Base-by-base conservation (phyloP, 1,284 basidiomycete genomes). In the Austroboletus novae-zelandiae region DNA sequence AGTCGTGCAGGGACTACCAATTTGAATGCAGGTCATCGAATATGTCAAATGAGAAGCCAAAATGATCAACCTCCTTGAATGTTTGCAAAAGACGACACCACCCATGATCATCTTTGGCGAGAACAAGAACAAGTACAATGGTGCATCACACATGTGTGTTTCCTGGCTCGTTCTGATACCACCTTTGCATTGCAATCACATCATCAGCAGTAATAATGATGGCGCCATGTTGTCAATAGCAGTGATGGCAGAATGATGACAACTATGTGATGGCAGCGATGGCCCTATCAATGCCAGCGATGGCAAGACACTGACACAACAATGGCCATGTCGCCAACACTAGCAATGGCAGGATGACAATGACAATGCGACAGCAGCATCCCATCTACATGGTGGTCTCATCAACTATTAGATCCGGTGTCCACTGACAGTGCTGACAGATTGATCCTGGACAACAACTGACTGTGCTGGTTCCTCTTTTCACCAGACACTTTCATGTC, bases 11-110 rank as follows among this genome's bases (percentile, higher is more conserved):
- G 97, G 65, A 97, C 97, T 10, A 96, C 97, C 34, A 97, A 95
- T 68, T 73, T 99, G 68, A 95, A 99, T 99, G 40, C 97, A 99
- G 65, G 91, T 98, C 43, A 93, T 99, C 20, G 97, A 99, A 71
- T 98, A 97, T 62, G 97, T 99, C 59, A 98, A 98, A 71, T 94
- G 96, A 64, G 97, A 99, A 70, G 95, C 96, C 0, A 99, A 99
- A 73, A 98, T 99, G 96, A 94, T 98, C 0, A 98, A 99, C 67
- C 79, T 99, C 14, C 76, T 99, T 42, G 97, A 99, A 69, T 97
- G 94, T 69, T 71, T 99, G 53, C 97, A 99, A 67, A 99, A 99
- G 75, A 99, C 97, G 1, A 89, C 97, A 1, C 97, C 97, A 10
- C 97, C 97, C 0, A 94, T 97, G 48, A 98, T 99, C 69, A 84